A percentile compares a stretch with the other conserved stretches of the same genome.
Evolutionary conservation across 495 filamentous ascomycete genomes (phyloP).

Genomic region (Hyaloscypha bicolor): DNA sequence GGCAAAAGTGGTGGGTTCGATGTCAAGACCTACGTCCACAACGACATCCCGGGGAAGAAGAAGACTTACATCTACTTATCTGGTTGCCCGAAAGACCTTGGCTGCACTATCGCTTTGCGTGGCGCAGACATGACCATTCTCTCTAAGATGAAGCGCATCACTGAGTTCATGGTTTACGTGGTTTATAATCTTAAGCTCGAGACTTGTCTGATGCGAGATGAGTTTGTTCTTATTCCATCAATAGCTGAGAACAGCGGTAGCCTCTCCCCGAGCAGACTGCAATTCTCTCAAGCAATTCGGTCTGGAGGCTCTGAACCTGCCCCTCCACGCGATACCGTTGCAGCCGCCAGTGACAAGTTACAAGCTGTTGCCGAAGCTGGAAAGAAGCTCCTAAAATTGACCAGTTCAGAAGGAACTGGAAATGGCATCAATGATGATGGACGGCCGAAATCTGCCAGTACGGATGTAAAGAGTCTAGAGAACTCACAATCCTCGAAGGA

Average conservation of each 20-base stretch:
- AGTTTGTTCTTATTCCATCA: constrained; percentile 85
- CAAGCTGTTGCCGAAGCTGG: constrained; percentile 21
- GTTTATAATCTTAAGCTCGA: constrained; percentile 95
- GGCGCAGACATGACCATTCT: constrained; percentile 73
- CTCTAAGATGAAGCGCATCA: constrained; percentile 84
- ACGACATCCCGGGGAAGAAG: constrained; percentile 67
- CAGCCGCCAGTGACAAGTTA: constrained; percentile 24
- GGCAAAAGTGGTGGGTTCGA: constrained; percentile 87
- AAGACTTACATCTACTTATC: constrained; percentile 97
- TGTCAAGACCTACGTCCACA: constrained; percentile 89
- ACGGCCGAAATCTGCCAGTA: neutral
- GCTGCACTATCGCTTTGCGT: constrained; percentile 93
- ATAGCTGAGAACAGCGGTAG: constrained; percentile 42
- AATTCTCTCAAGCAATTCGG: neutral
- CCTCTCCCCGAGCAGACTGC: constrained; percentile 27
- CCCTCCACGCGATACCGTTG: constrained; percentile 18
- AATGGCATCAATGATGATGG: neutral
- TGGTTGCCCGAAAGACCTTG: constrained; percentile 88
- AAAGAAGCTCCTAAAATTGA: constrained; percentile 4
- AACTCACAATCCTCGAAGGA: neutral
- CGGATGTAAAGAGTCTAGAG: constrained; percentile 10
- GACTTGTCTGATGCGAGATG: constrained; percentile 93
- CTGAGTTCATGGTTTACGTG: constrained; percentile 98
- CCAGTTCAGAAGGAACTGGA: neutral
- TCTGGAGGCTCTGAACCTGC: neutral